These are phyloP conservation scores for Achaetomiella virescens DNA, from an alignment of 495 filamentous ascomycete genomes.

Conservation along the genomic window DNA sequence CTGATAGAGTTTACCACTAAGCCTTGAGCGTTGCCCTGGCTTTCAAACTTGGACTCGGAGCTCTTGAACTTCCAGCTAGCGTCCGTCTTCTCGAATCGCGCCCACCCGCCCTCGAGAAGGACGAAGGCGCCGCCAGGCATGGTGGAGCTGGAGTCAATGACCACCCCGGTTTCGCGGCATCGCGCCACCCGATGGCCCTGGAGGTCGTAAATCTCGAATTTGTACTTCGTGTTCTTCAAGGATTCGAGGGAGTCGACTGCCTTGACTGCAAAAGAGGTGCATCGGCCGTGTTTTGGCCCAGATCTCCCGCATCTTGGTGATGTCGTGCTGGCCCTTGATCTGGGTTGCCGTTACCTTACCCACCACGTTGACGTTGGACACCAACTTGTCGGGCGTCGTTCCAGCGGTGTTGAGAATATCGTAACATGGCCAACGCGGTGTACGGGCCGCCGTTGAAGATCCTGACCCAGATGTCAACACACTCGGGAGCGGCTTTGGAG, in stretches of 20 bases:
- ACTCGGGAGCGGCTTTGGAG: too few species aligned
- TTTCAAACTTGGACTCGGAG: not conserved
- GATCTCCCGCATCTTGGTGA: not conserved
- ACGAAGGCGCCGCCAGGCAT: not conserved
- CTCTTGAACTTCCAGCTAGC: not conserved
- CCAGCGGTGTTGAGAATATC: too few species aligned
- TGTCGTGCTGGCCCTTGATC: not conserved
- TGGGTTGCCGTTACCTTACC: not conserved
- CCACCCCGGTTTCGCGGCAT: not conserved
- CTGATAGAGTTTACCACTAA: not conserved
- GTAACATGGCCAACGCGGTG: not conserved
- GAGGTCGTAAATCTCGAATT: not conserved
- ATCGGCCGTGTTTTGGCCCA: not conserved
- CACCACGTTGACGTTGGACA: not conserved
- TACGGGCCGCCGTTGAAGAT: not conserved
- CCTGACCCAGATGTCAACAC: too few species aligned
- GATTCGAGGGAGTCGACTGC: not conserved
- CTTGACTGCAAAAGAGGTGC: slow-evolving; percentile 2
- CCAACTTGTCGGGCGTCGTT: too few species aligned
- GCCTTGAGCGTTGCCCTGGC: not conserved
- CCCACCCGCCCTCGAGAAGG: not conserved
- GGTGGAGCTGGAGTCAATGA: slow-evolving; percentile 1
- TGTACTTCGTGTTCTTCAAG: not conserved
- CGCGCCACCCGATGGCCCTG: not conserved
- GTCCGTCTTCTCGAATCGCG: not conserved